Evolutionary conservation across 768 basidiomycete genomes (phyloP).

Genomic region (Podaxis carcinomalis): DNA sequence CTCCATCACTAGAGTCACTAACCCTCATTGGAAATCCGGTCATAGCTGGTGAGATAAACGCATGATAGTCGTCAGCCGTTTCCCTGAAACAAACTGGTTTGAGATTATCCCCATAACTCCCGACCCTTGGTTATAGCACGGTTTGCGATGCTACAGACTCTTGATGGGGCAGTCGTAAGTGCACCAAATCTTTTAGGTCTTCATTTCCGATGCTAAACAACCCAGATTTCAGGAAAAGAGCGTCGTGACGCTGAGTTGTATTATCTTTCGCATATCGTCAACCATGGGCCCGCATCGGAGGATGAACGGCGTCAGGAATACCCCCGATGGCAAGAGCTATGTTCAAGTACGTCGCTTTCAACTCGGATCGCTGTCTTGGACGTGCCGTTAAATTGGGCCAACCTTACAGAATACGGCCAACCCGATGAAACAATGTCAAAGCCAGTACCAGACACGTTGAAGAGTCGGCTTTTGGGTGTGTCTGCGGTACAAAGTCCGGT

Average conservation of each 20-base stretch:
- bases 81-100: conserved; percentile 26
- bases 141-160: conserved; percentile 52
- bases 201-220: background rate
- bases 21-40: conserved; percentile 64
- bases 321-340: conserved; percentile 63
- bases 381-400: background rate
- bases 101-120: conserved; percentile 30
- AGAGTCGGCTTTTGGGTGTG: conserved; percentile 59
- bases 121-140: conserved; percentile 66
- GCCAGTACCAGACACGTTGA: conserved; percentile 46
- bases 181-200: conserved; percentile 6
- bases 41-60: conserved; percentile 38
- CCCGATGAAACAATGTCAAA: conserved; percentile 33
- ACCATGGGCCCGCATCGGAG: conserved; percentile 37
- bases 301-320: conserved; percentile 44
- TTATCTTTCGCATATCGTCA: conserved; percentile 67
- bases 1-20: conserved; percentile 60
- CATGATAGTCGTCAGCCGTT: conserved; percentile 2
- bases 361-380: background rate
- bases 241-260: conserved; percentile 79
- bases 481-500: conserved; percentile 8
- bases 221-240: conserved; percentile 65
- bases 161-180: conserved; percentile 66
- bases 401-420: conserved; percentile 50
- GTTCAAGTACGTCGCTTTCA: conserved; percentile 44